Evolutionary conservation across 495 filamentous ascomycete species (phyloP).

Genomic region (Halenospora varia): DNA sequence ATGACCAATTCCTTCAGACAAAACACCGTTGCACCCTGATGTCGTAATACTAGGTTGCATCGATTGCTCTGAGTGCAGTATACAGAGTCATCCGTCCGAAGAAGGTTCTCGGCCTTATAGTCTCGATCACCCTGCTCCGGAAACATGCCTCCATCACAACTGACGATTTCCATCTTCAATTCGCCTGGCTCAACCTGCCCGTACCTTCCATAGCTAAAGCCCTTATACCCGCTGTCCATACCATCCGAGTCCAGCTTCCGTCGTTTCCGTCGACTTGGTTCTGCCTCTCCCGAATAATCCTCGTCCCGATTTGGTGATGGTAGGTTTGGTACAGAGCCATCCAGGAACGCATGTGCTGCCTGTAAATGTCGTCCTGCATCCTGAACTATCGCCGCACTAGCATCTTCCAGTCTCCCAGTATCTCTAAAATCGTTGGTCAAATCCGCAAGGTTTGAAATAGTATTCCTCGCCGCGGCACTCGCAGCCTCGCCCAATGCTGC

Average conservation of each 20-base stretch:
- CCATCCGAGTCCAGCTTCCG: conserved; percentile 69
- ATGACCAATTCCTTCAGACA: conserved; percentile 80
- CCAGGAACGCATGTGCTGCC: conserved; percentile 34
- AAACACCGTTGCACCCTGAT: conserved; percentile 75
- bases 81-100: conserved; percentile 75
- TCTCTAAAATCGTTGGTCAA: too few species aligned
- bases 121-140: conserved; percentile 41
- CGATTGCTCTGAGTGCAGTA: conserved; percentile 83
- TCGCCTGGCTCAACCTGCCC: conserved; percentile 79
- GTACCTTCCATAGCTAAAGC: conserved; percentile 72
- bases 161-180: conserved; percentile 78
- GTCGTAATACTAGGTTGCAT: conserved; percentile 80
- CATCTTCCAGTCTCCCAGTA: conserved; percentile 34
- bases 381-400: conserved; percentile 35
- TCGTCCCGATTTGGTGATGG: conserved; percentile 37
- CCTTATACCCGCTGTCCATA: conserved; percentile 40
- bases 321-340: conserved; percentile 38
- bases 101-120: conserved; percentile 74
- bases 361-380: neutral
- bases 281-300: conserved; percentile 32
- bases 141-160: conserved; percentile 84
- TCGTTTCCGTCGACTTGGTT: conserved; percentile 55
- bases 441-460: conserved; percentile 11
- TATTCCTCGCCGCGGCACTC: neutral
- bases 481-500: neutral